Evolutionary conservation across 2,329 filamentous ascomycete genomes (phyloP).

Genomic region (Cladosporium sp.): DNA sequence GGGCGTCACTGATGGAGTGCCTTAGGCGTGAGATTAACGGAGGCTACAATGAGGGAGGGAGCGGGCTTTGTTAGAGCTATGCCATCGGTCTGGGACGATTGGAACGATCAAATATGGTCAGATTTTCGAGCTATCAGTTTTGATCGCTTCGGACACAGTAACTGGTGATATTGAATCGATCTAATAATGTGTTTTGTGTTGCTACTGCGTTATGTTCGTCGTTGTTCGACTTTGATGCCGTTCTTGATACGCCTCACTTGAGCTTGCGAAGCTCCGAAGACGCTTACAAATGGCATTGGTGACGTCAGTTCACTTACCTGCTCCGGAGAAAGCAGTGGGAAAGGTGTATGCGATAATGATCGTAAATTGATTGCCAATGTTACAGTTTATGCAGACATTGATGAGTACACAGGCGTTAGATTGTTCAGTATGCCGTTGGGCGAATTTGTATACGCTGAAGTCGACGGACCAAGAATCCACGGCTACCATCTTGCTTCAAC

Average conservation of each 20-base stretch:
- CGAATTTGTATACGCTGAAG: too few relatives aligned
- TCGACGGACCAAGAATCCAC: background rate
- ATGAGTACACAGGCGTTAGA: background rate
- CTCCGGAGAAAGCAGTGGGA: background rate
- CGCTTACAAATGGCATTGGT: background rate
- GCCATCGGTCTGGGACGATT: background rate
- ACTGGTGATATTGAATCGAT: background rate
- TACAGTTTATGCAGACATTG: background rate
- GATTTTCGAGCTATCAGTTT: background rate
- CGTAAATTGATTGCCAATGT: background rate
- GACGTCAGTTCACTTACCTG: background rate
- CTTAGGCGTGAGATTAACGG: background rate
- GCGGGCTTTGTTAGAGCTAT: background rate
- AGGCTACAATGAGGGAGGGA: background rate
- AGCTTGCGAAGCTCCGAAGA: background rate
- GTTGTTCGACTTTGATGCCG: background rate
- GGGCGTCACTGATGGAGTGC: background rate
- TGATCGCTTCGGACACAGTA: background rate
- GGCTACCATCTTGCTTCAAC: background rate
- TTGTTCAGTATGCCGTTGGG: background rate
- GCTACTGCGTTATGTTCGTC: background rate
- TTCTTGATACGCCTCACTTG: background rate
- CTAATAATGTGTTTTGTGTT: background rate
- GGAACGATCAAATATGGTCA: background rate
- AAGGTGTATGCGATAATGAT: background rate